Evolutionary conservation across 2,329 filamentous ascomycete genomes (phyloP), one percentile per base, ranked within the genome.

Genomic region (Stemphylium vesicarium): DNA sequence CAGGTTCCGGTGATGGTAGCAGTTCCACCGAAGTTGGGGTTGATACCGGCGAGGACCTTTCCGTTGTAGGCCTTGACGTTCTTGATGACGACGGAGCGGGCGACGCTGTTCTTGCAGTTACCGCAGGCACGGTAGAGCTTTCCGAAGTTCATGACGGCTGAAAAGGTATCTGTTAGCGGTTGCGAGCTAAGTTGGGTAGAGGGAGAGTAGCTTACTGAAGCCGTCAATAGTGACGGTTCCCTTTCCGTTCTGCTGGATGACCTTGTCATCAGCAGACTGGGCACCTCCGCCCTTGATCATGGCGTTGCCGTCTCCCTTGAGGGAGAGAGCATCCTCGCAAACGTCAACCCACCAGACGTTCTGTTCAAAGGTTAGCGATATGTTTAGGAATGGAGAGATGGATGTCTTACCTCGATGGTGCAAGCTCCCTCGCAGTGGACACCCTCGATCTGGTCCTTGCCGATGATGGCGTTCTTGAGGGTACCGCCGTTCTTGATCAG

Each of bases 381-480:
- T 38, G 11, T 47, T 31, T 4, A 24, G 24, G 11, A 3, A 9
- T 4, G 4, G 22, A 29, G 12, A 31, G n/a, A 38, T 33, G 18
- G 10, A 26, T 20, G 10, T 38, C 35, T 31, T 47, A 47, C 44
- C 51, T 75, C 74, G 31, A 82, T 71, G 24, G 78, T 80, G 71
- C 81, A 82, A 5, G 46, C 53, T 78, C 81, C 69, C 82, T 57
- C 42, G 48, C 62, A 64, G 57, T 64, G 62, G 18, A 64, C 48
- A 36, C 62, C 62, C 53, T 64, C 82, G 22, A 78, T 76, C 65
- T 83, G 78, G 57, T 79, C 77, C 44, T 76, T 75, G 18, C 82
- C 82, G 53, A 85, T 84, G 71, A 85, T 84, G 70, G 79, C 82
- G 66, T 84, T 84, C 65, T 78, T 79, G 37, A 85, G 73, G 18